Evolutionary conservation across 2,329 filamentous ascomycete species (phyloP).

Genomic region (Aspergillus brunneoviolaceus): DNA sequence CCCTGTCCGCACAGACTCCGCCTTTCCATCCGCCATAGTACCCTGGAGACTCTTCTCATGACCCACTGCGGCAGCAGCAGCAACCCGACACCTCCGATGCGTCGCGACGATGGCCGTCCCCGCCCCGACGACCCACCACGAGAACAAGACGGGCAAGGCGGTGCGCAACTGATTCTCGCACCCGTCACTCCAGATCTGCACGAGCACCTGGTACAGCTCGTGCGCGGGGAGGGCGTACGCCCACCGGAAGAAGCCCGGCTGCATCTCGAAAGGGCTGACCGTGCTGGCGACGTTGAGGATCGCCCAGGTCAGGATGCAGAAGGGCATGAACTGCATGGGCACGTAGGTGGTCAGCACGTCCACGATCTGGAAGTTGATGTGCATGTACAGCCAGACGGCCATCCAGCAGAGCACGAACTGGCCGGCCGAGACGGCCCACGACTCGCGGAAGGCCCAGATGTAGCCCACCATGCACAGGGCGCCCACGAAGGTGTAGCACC

Average conservation of each 20-base stretch:
- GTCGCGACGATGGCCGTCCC: too few species aligned
- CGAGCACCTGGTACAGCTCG: slow-evolving; percentile 40
- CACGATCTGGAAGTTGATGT: slow-evolving; percentile 41
- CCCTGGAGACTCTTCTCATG: too few species aligned
- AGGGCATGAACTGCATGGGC: slow-evolving; percentile 39
- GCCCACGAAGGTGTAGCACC: slow-evolving; percentile 9
- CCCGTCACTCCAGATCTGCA: slow-evolving; percentile 21
- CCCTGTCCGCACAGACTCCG: too few species aligned
- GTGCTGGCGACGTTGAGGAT: slow-evolving; percentile 41
- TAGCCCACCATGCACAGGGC: slow-evolving; percentile 10
- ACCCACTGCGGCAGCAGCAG: too few species aligned
- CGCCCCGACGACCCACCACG: too few species aligned
- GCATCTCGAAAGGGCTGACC: slow-evolving; percentile 41
- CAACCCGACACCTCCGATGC: too few species aligned
- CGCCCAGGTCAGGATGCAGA: slow-evolving; percentile 42
- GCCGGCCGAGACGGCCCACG: slow-evolving; percentile 17
- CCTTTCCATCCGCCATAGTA: too few species aligned
- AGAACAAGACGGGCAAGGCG: too few species aligned
- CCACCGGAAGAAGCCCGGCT: slow-evolving; percentile 42
- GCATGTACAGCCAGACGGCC: slow-evolving; percentile 41
- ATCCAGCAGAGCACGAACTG: slow-evolving; percentile 44
- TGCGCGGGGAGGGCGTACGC: slow-evolving; percentile 41
- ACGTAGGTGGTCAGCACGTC: slow-evolving; percentile 41
- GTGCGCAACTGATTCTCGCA: too few species aligned
- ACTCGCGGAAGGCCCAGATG: slow-evolving; percentile 16